Evolutionary conservation across 148 eudicot species (phyloP), one percentile per base, ranked within the genome.

Genomic region (Silene conica): DNA sequence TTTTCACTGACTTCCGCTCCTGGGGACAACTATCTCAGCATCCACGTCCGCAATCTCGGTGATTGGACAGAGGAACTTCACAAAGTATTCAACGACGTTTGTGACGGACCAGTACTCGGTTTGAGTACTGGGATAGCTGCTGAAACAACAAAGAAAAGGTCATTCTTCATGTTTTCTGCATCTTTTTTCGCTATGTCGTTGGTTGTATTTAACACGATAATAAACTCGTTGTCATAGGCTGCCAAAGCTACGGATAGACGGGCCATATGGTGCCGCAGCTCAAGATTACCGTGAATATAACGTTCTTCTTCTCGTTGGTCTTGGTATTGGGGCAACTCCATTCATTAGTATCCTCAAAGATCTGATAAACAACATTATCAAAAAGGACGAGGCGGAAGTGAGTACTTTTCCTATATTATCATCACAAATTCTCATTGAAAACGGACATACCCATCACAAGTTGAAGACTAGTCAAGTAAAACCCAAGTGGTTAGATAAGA

Each of bases 201-300:
- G 8, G 56, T 34, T 54, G 21, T 71, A 66, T 31, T 18, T 61
- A 67, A 67, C 78, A 74, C 71, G 75, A 76, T 43, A 50, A 65
- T 62, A 61, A 21, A 55, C 45, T 52, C 12, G 34, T 61, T 21
- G 46, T 64, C 92, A 31, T 31, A 95, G 98, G 79, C 81, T 95
- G 85, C 98, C 98, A 23, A 88, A 82, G 86, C 87, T 95, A 65
- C 81, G 81, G 70, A 92, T 95, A 78, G 98, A 95, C 66, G 98
- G 98, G 70, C 98, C 98, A 67, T 95, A 95, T 52, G 98, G 98
- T 71, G 98, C 98, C 75, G 97, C 98, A 71, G 97, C 98, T 60
- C 93, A 95, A 87, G 97, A 95, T 76, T 95, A 95, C 74, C 80
- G 80, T 41, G 34, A 95, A 95, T 59, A 95, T 71, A 97, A 95